Evolutionary conservation across 306 rosid genomes (phyloP).

Genomic region (Vigna reflexopilosa): DNA sequence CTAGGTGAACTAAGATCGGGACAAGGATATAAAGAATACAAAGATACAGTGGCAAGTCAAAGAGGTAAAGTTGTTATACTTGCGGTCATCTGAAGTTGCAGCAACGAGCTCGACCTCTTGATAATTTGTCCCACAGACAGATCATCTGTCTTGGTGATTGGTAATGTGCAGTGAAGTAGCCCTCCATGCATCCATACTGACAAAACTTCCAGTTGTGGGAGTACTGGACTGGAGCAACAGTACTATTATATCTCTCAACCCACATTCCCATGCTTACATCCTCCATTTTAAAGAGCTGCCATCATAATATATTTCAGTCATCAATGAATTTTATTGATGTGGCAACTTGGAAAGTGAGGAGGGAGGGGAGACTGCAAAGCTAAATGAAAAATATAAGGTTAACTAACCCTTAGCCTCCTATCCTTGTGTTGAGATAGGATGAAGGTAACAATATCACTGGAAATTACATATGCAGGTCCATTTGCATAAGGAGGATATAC

Average conservation of each 20-base stretch:
- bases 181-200: conserved; percentile 94
- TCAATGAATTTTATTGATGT: not conserved
- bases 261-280: conserved; percentile 99
- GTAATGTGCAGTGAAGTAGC: conserved; percentile 96
- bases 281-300: conserved; percentile 98
- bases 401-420: conserved; percentile 74
- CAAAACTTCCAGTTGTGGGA: conserved; percentile 98
- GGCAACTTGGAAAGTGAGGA: not conserved
- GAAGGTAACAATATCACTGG: conserved; percentile 76
- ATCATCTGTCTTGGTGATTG: conserved; percentile 98
- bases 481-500: conserved; percentile 93
- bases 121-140: conserved; percentile 95
- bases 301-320: conserved; percentile 38
- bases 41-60: conserved; percentile 15
- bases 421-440: conserved; percentile 67
- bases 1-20: conserved; percentile 24
- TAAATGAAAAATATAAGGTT: conserved; percentile 23
- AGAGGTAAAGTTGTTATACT: not conserved
- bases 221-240: conserved; percentile 59
- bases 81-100: conserved; percentile 81
- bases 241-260: conserved; percentile 82
- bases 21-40: conserved; percentile 23
- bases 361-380: not conserved
- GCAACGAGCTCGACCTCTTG: conserved; percentile 80
- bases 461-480: conserved; percentile 87